phyloP scores from a whole-genome alignment of 176 grass and related monocot species.

The maize (Zea mays) region Zm-B73-REFERENCE-NAM-5.0 NC_050101.1:66826001-66826500 shows the following conservation, averaged over 20 bases:
- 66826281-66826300: neutral
- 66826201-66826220: constrained; percentile 30
- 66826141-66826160: constrained; percentile 40
- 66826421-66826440: constrained; percentile 21
- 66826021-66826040: neutral
- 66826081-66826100: constrained; percentile 14
- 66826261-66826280: constrained; percentile 16
- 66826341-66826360: neutral
- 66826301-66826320: neutral
- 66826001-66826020: constrained; percentile 32
- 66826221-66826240: constrained; percentile 30
- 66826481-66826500: neutral
- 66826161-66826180: constrained; percentile 31
- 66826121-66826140: constrained; percentile 53
- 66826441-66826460: neutral
- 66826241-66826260: constrained; percentile 42
- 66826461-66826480: neutral
- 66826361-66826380: neutral
- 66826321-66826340: neutral
- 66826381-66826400: constrained; percentile 18
- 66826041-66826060: constrained; percentile 20
- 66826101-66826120: neutral
- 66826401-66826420: constrained; percentile 12
- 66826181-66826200: constrained; percentile 24
- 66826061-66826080: constrained; percentile 1